Percentiles rank a stretch among this genome's conserved stretches.
Evolutionary conservation across 1,284 basidiomycete species (phyloP).

Genomic region (Ceratobasidium sp.): DNA sequence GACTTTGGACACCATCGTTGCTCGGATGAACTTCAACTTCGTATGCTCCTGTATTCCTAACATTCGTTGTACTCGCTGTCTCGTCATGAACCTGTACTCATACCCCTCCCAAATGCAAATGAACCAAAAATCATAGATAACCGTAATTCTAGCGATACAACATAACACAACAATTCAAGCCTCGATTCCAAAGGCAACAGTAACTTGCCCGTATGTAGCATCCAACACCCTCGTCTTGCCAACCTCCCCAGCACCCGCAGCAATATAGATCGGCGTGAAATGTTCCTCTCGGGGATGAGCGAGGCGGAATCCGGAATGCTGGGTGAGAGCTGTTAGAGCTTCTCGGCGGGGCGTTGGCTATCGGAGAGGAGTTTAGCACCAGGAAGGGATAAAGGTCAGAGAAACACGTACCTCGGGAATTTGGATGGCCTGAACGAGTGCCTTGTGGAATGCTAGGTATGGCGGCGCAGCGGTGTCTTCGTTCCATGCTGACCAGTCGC

Average conservation of each 20-base stretch:
- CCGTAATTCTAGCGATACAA: not conserved
- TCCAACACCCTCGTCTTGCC: conserved; percentile 63
- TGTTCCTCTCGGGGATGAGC: conserved; percentile 78
- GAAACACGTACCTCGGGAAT: conserved; percentile 61
- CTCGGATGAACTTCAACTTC: too few species aligned
- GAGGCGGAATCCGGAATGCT: conserved; percentile 68
- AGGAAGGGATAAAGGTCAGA: conserved; percentile 26
- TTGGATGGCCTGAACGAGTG: conserved; percentile 66
- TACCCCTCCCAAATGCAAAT: too few species aligned
- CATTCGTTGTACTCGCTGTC: too few species aligned
- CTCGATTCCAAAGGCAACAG: conserved; percentile 68
- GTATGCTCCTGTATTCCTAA: too few species aligned
- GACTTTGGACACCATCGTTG: too few species aligned
- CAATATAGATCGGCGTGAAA: conserved; percentile 77
- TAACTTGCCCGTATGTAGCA: conserved; percentile 66
- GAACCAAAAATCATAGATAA: too few species aligned
- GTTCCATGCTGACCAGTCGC: conserved; percentile 22
- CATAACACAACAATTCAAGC: conserved; percentile 47
- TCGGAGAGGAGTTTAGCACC: conserved; percentile 24
- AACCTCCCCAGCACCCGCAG: conserved; percentile 73
- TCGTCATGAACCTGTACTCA: too few species aligned
- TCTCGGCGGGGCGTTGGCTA: conserved; percentile 54
- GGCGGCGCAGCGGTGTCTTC: conserved; percentile 59
- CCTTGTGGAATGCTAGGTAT: conserved; percentile 66
- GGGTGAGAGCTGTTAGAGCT: conserved; percentile 62